Base-by-base conservation (phyloP, 768 basidiomycete species). In the Chalciporus chontae region DNA sequence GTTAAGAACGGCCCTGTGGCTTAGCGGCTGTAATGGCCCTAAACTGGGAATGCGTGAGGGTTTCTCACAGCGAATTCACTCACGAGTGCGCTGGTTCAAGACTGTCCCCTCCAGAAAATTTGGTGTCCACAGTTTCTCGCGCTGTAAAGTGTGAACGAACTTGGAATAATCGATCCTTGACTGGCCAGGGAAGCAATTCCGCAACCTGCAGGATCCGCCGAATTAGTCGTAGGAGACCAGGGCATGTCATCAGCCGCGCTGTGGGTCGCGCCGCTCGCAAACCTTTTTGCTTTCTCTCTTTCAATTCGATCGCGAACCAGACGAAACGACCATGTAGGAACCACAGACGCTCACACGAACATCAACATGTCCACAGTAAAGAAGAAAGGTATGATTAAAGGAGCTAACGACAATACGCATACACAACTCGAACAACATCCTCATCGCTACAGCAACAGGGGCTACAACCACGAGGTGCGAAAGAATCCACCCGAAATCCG, bases 91-190 rank as follows among this genome's bases (percentile, higher is more conserved):
- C 88, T 87, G 83, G 85, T 89, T 90, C 88, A 85, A 90, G 85
- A 77, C 86, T 78, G 82, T 83, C 85, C 85, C 86, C 88, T 89
- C 87, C 85, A 81, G 88, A 90, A 88, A 90, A 89, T 85, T 90
- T 89, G 87, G 87, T 85, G 71, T 77, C 80, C 83, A 80, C 78
- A 54, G 77, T 77, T 70, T 74, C 72, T 77, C 80, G 75, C 69
- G 53, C 67, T 77, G 82, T 70, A 90, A 83, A 79, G 71, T 29
- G 67, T 79, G 84, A 76, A 52, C 59, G 75, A 68, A 72, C 78
- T 81, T 83, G 84, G 88, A 85, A 85, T 90, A 90, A 90, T 85
- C 62, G 70, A 83, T 71, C 79, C 85, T 79, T 81, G 84, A 81
- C 79, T 73, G 83, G 79, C 84, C 83, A 90, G 88, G 87, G 83